Conservation (phyloP, 345 rosid genomes). For the Carallia pectinifolia region DNA sequence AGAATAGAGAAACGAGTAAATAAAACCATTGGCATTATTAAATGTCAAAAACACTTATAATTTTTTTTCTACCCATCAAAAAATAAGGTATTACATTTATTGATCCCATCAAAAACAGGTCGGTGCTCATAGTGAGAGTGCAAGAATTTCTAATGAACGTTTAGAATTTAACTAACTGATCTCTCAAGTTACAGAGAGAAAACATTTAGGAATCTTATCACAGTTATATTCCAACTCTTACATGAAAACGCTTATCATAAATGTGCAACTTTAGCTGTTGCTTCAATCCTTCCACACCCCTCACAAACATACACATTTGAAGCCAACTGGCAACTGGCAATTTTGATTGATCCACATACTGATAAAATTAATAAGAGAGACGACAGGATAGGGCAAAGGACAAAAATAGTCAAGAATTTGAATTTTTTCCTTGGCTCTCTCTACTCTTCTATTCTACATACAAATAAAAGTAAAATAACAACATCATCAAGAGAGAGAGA, state of each 20-base stretch:
- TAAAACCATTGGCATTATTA: too few relatives aligned
- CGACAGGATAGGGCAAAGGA: conserved; percentile 35
- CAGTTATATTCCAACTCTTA: neutral
- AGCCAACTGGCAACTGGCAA: conserved; percentile 83
- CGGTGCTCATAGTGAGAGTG: neutral
- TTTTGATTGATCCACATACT: conserved; percentile 42
- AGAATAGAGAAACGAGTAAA: too few relatives aligned
- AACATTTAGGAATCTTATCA: too few relatives aligned
- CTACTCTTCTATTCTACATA: conserved; percentile 25
- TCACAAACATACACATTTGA: conserved; percentile 15
- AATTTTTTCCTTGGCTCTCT: conserved; percentile 6
- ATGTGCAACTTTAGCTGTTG: conserved; percentile 21
- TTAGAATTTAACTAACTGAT: too few relatives aligned
- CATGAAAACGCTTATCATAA: neutral
- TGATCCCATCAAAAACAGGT: too few relatives aligned
- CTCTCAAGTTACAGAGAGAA: too few relatives aligned
- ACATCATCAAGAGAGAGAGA: conserved; percentile 2
- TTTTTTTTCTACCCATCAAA: too few relatives aligned
- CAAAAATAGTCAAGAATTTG: conserved; percentile 50
- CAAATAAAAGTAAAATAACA: conserved; percentile 8
- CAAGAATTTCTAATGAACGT: neutral
- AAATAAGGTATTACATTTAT: too few relatives aligned
- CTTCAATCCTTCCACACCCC: conserved; percentile 1
- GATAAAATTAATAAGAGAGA: conserved; percentile 28
- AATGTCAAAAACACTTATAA: too few relatives aligned